A percentile compares a stretch with the other conserved stretches of the same genome.
Evolutionary conservation across 2,329 filamentous ascomycete species (phyloP).

Genomic region (Pseudogymnoascus sp.): DNA sequence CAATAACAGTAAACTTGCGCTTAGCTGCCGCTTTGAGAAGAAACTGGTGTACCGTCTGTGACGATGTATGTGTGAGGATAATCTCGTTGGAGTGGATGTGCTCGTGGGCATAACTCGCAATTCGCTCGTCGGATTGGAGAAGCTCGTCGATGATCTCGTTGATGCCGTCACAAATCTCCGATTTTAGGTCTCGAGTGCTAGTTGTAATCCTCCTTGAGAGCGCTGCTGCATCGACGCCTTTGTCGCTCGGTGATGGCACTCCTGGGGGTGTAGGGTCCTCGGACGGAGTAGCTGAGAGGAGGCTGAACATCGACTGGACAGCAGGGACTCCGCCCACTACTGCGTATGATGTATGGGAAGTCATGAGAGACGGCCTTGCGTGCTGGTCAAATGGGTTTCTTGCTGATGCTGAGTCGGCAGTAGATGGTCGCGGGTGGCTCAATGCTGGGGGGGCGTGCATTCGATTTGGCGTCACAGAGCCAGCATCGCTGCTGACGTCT

Average conservation of each 20-base stretch:
- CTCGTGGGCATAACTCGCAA: constrained; percentile 78
- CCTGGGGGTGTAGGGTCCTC: constrained; percentile 48
- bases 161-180: constrained; percentile 89
- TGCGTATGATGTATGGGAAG: constrained; percentile 57
- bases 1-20: constrained; percentile 84
- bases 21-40: constrained; percentile 80
- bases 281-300: constrained; percentile 64
- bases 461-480: constrained; percentile 23
- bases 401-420: background rate
- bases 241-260: constrained; percentile 40
- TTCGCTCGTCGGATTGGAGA: constrained; percentile 85
- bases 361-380: constrained; percentile 52
- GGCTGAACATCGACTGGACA: constrained; percentile 73
- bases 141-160: constrained; percentile 95
- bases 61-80: constrained; percentile 82
- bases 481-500: constrained; percentile 32
- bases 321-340: constrained; percentile 44
- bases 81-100: constrained; percentile 92
- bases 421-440: background rate
- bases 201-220: constrained; percentile 25
- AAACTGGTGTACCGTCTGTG: constrained; percentile 81
- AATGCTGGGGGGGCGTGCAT: constrained; percentile 17
- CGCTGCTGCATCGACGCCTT: constrained; percentile 21
- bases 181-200: constrained; percentile 62
- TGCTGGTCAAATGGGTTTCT: background rate